Conservation (phyloP, 2,329 filamentous ascomycete species). For the Beauveria rudraprayagi region DNA sequence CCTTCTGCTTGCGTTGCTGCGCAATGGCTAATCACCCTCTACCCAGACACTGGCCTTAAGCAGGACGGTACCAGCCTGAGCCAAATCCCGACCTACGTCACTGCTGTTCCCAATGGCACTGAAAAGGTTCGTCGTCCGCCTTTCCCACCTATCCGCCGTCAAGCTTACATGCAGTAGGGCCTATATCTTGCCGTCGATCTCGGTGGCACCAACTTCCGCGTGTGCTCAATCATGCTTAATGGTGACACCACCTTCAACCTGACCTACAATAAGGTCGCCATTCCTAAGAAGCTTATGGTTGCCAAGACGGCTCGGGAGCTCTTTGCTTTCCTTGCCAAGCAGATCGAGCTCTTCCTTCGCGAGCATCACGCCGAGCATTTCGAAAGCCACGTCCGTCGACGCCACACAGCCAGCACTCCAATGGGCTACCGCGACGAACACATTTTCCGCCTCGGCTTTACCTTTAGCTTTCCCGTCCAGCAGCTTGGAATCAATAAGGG, state of each 20-base stretch:
- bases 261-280: constrained; percentile 84
- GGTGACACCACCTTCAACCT: constrained; percentile 93
- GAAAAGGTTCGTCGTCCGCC: constrained; percentile 63
- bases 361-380: constrained; percentile 87
- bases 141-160: not conserved
- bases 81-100: constrained; percentile 97
- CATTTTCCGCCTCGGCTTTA: constrained; percentile 93
- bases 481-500: constrained; percentile 95
- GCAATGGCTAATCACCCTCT: constrained; percentile 7
- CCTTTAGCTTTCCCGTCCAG: constrained; percentile 94
- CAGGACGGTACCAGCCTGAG: constrained; percentile 75
- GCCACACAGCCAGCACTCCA: constrained; percentile 50
- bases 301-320: constrained; percentile 79
- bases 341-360: constrained; percentile 82
- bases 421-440: constrained; percentile 61
- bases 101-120: constrained; percentile 89
- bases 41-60: constrained; percentile 67
- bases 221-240: constrained; percentile 89
- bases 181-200: constrained; percentile 94
- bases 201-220: constrained; percentile 97
- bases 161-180: constrained; percentile 47
- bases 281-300: constrained; percentile 84
- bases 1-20: too few species aligned
- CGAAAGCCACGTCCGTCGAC: constrained; percentile 56
- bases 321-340: constrained; percentile 85